A percentile compares a stretch with the other conserved stretches of the same genome.
Conservation (phyloP, 1,284 basidiomycete species). For the Ganoderma leucocontextum region DNA sequence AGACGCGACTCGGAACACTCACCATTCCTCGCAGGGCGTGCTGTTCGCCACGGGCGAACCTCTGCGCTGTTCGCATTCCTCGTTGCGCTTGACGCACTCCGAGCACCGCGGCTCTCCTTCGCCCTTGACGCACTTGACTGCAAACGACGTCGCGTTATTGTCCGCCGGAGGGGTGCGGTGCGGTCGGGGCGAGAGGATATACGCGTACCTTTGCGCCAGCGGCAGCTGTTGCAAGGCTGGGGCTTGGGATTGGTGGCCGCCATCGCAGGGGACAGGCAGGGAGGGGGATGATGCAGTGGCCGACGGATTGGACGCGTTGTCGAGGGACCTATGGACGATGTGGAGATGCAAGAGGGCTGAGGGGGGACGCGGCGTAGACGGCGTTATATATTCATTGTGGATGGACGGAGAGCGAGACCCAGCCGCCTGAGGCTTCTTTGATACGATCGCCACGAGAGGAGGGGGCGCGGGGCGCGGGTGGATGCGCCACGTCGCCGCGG, state of each 20-base stretch:
- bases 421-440: slow-evolving; percentile 16
- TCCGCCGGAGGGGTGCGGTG: not conserved
- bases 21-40: slow-evolving; percentile 28
- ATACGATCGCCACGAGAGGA: slow-evolving; percentile 17
- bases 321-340: not conserved
- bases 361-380: not conserved
- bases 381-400: slow-evolving; percentile 12
- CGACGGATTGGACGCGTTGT: not conserved
- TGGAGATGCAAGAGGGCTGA: not conserved
- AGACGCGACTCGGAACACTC: not conserved
- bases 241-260: not conserved
- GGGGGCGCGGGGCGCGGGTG: not conserved
- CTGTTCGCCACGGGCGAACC: slow-evolving; percentile 1
- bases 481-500: not conserved
- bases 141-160: not conserved
- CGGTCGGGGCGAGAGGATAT: not conserved
- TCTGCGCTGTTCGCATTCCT: slow-evolving; percentile 5
- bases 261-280: not conserved
- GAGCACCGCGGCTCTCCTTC: slow-evolving; percentile 15
- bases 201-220: slow-evolving; percentile 24
- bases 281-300: not conserved
- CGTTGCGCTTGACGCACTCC: slow-evolving; percentile 15
- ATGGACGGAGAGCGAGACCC: not conserved
- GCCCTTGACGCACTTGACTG: slow-evolving; percentile 25
- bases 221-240: slow-evolving; percentile 16